phyloP scores from a whole-genome alignment of 805 yeast species.

The Wickerhamomyces chaumierensis region DNA sequence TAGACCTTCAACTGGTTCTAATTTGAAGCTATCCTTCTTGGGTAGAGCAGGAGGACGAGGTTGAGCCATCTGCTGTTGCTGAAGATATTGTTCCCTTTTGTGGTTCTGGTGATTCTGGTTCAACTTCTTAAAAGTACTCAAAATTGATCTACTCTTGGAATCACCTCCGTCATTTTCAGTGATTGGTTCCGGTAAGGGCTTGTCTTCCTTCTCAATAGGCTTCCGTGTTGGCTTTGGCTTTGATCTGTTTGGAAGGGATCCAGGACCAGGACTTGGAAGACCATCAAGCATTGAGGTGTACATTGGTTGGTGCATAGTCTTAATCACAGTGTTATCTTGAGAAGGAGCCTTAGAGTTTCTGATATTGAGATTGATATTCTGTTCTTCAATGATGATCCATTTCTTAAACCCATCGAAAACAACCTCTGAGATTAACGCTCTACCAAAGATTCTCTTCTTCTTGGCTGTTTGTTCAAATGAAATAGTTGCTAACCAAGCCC shows the following conservation, averaged over 20 bases:
- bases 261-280: slow-evolving; percentile 6
- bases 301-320: slow-evolving; percentile 12
- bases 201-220: slow-evolving; percentile 4
- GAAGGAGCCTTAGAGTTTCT: slow-evolving; percentile 13
- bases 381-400: slow-evolving; percentile 71
- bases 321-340: slow-evolving; percentile 12
- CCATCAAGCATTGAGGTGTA: slow-evolving; percentile 15
- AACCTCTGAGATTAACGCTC: slow-evolving; percentile 73
- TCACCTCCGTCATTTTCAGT: slow-evolving; percentile 1
- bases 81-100: slow-evolving; percentile 3
- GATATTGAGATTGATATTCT: slow-evolving; percentile 26
- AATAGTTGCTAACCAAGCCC: slow-evolving; percentile 81
- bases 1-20: slow-evolving; percentile 14
- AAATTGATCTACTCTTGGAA: slow-evolving; percentile 1
- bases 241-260: neutral
- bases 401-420: slow-evolving; percentile 66
- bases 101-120: slow-evolving; percentile 1
- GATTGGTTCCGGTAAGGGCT: slow-evolving; percentile 1
- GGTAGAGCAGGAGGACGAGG: neutral
- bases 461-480: slow-evolving; percentile 61
- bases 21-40: neutral
- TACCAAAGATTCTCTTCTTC: slow-evolving; percentile 63
- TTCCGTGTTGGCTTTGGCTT: neutral
- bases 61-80: slow-evolving; percentile 3
- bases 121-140: slow-evolving; percentile 1